A percentile compares a stretch with the other conserved stretches of the same genome.
phyloP scores from a whole-genome alignment of 495 filamentous ascomycete genomes.

The Talaromyces thailandensis region DNA sequence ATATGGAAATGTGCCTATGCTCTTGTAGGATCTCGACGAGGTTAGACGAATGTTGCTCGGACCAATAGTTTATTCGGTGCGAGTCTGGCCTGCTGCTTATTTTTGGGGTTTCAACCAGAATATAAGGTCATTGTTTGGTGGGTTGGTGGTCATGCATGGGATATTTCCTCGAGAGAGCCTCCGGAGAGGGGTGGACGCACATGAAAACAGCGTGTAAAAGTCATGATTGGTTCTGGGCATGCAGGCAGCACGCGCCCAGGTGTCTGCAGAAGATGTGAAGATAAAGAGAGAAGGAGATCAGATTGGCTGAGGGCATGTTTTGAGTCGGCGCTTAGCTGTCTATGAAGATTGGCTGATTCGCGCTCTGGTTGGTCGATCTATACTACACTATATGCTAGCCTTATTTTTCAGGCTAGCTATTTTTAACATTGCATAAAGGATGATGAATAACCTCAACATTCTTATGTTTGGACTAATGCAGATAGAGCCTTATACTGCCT shows the following conservation, averaged over 20 bases:
- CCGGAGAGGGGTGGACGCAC: background rate
- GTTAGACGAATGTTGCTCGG: background rate
- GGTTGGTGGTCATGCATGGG: background rate
- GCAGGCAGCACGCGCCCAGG: background rate
- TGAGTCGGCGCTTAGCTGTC: background rate
- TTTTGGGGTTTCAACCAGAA: background rate
- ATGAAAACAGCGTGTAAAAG: background rate
- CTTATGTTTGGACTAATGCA: background rate
- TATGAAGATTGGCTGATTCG: background rate
- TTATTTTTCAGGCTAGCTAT: background rate
- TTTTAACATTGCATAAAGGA: too few species aligned
- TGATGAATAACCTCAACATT: background rate
- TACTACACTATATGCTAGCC: background rate
- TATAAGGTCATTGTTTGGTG: background rate
- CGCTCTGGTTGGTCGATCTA: background rate
- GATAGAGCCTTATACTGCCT: background rate
- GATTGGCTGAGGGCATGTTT: background rate
- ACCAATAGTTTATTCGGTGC: background rate
- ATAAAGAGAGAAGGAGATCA: background rate
- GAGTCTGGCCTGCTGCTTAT: background rate
- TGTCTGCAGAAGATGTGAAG: constrained; percentile 2
- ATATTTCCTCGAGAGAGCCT: background rate
- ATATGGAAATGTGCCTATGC: background rate
- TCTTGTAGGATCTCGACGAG: background rate
- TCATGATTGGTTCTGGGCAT: background rate